Conservation (phyloP, 164 flowering plant genomes). For the Cinnamomum micranthum region DNA sequence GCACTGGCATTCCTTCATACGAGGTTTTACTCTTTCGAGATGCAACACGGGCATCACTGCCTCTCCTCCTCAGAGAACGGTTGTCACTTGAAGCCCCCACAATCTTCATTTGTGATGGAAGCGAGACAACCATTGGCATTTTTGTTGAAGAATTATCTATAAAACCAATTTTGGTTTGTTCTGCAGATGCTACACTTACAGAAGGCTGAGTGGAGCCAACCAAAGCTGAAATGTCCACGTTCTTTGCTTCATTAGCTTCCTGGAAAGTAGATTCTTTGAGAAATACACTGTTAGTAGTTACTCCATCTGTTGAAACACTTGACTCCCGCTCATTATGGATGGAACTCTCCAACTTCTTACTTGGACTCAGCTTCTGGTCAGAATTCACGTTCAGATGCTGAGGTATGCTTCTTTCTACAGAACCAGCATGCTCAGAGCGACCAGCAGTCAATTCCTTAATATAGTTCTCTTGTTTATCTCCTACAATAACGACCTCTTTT, state of each 20-base stretch:
- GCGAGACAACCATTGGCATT: constrained; percentile 12
- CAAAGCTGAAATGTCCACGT: neutral
- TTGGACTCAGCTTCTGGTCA: neutral
- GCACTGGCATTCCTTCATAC: constrained; percentile 14
- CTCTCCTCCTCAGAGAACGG: constrained; percentile 13
- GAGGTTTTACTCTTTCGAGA: constrained; percentile 3
- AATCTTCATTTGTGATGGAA: constrained; percentile 21
- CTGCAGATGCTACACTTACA: neutral
- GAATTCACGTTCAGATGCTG: neutral
- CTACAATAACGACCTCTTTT: too few relatives aligned
- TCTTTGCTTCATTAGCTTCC: constrained; percentile 14
- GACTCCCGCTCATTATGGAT: neutral
- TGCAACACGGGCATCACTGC: constrained; percentile 7
- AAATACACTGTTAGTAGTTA: neutral
- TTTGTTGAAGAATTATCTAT: neutral
- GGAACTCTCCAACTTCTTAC: neutral
- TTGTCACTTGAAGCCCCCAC: constrained; percentile 4
- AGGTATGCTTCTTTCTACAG: too few relatives aligned
- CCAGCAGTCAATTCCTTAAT: too few relatives aligned
- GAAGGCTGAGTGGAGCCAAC: neutral
- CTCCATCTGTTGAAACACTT: neutral
- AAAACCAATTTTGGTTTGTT: neutral
- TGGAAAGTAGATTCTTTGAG: neutral
- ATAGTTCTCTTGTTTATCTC: too few relatives aligned
- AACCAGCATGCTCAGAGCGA: too few relatives aligned